Evolutionary conservation across 805 yeast species (phyloP).

Genomic region (Lipomyces sp.): DNA sequence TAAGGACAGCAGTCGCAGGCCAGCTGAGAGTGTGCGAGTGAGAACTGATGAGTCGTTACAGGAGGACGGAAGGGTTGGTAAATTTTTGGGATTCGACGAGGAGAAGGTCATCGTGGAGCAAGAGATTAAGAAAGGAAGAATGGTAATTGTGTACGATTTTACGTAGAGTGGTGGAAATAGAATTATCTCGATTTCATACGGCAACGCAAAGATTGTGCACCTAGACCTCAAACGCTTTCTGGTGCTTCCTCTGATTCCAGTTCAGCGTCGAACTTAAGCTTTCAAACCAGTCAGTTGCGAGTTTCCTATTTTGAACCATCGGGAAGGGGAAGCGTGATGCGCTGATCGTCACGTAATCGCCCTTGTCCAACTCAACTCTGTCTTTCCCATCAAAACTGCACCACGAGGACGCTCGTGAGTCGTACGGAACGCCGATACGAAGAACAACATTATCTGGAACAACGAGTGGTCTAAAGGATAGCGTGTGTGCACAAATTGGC

Average conservation of each 20-base stretch:
- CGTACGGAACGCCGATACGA: slow-evolving; percentile 72
- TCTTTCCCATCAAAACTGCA: slow-evolving; percentile 93
- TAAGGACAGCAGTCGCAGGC: too few species aligned
- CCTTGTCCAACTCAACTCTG: slow-evolving; percentile 72
- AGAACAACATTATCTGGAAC: slow-evolving; percentile 86
- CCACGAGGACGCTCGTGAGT: slow-evolving; percentile 89
- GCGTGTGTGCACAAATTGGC: slow-evolving; percentile 93
- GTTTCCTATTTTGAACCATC: slow-evolving; percentile 70
- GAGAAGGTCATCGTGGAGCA: slow-evolving; percentile 25
- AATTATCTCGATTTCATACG: too few species aligned
- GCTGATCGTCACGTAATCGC: slow-evolving; percentile 78
- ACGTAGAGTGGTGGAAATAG: slow-evolving; percentile 1
- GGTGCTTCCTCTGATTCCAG: slow-evolving; percentile 89
- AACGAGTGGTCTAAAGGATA: slow-evolving; percentile 86
- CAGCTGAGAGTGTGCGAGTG: slow-evolving; percentile 12
- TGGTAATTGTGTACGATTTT: slow-evolving; percentile 17
- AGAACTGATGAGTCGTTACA: neutral
- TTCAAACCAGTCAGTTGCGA: slow-evolving; percentile 66
- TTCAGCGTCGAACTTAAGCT: slow-evolving; percentile 79
- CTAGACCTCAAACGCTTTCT: slow-evolving; percentile 34
- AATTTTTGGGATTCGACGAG: slow-evolving; percentile 22
- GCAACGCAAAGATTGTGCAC: too few species aligned
- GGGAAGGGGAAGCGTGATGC: slow-evolving; percentile 94
- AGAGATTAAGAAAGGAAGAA: slow-evolving; percentile 1
- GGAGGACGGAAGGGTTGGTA: slow-evolving; percentile 5